These are phyloP conservation scores for Eucalyptus viminalis DNA, from an alignment of 345 rosid genomes.

Conservation along the genomic window DNA sequence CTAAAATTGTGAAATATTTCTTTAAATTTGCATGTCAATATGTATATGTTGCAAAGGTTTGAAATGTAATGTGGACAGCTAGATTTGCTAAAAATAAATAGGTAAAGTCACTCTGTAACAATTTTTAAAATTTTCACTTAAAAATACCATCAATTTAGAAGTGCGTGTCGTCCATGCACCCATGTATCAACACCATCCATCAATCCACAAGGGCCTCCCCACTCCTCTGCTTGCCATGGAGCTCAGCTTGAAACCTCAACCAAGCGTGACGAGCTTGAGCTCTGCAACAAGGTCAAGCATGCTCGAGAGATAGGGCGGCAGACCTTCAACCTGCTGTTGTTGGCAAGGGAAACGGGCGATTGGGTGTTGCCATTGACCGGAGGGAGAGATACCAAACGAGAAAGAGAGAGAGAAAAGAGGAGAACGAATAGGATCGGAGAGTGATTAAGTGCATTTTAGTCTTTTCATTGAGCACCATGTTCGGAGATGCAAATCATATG, in stretches of 20 bases:
- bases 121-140: background rate
- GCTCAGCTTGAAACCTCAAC: background rate
- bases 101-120: background rate
- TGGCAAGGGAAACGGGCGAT: background rate
- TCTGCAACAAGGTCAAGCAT: background rate
- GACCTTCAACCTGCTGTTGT: background rate
- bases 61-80: background rate
- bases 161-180: background rate
- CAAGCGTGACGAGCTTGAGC: background rate
- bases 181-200: background rate
- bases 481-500: background rate
- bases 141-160: background rate
- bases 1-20: no score
- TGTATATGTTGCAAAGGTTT: no score
- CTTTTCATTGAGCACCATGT: background rate
- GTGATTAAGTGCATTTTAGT: background rate
- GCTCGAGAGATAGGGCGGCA: background rate
- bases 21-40: background rate
- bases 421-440: background rate
- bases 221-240: background rate
- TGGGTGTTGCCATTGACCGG: accelerated
- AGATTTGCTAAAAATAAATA: background rate
- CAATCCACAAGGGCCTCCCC: background rate
- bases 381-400: background rate
- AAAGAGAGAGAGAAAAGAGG: background rate